Base-by-base conservation (phyloP, 169 alveolate genomes). In the Plasmodium berghei region DNA sequence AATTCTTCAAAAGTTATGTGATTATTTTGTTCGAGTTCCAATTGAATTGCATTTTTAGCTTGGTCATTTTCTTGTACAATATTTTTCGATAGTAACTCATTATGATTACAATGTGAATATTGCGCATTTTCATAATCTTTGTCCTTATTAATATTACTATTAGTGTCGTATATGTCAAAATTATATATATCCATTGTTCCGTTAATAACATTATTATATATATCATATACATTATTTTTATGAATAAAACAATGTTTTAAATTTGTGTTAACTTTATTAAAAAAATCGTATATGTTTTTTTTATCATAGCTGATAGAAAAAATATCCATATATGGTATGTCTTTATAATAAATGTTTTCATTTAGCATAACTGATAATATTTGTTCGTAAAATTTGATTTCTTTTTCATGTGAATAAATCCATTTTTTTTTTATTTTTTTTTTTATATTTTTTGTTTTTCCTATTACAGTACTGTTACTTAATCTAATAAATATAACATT, bases 361-460 rank as follows among this genome's bases (percentile, higher is more conserved):
- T 92, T 89, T 20, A 94, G 24, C 66, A 94, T 91, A 54, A 94
- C 92, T 2, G 93, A 70, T 90, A 94, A 70, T 61, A 92, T 87
- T 48, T 92, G 87, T 70, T 94, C 96, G 62, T 94, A 90, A 89
- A 87, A 94, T 59, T 92, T 86, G 40, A 92, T 88, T 80, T 94
- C 95, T 94, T 94, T 94, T 49, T 92, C 96, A 49, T 94, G 96
- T 16, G 93, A 89, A 56, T 90, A 93, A 52, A 89, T 92, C 90
- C 90, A 83, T 24, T 80, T 88, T 42, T 90, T 80, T 46, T 91
- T 88, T 62, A 90, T 92, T 52, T 92, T 87, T 71, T 75, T 62
- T 26, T 89, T 85, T 20, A 94, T 94, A 59, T 91, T 88, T 46
- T 83, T 72, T 3, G 96, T 89, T 64, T 93, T 91, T 42, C 94